Conservation (phyloP, 345 rosid genomes). For the Brassica nigra region DNA sequence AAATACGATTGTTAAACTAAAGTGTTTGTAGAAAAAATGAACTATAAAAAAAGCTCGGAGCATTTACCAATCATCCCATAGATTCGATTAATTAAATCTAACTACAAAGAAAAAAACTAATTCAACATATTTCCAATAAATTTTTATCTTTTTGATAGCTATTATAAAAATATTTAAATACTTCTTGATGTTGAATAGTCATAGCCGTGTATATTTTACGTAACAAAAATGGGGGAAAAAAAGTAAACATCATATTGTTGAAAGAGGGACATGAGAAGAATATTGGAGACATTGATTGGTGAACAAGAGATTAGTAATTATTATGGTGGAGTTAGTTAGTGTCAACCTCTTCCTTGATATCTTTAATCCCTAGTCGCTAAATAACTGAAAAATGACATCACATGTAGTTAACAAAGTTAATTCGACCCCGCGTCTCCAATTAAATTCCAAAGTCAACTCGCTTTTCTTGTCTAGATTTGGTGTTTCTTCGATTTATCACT, state of each 20-base stretch:
- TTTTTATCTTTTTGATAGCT: too few species aligned
- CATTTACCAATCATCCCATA: too few species aligned
- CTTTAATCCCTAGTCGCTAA: conserved; percentile 19
- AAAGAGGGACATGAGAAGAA: conserved; percentile 22
- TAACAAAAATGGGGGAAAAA: neutral
- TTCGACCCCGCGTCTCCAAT: conserved; percentile 3
- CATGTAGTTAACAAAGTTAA: neutral
- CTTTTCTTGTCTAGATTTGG: conserved; percentile 16
- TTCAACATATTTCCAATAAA: neutral
- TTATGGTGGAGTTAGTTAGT: conserved; percentile 39
- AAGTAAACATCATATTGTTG: conserved; percentile 29
- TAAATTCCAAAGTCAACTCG: conserved; percentile 9
- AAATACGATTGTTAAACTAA: too few species aligned
- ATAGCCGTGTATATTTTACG: neutral
- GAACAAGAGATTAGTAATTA: conserved; percentile 30
- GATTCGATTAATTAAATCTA: neutral
- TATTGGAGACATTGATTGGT: conserved; percentile 34
- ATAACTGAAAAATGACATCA: conserved; percentile 30
- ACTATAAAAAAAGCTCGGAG: too few species aligned
- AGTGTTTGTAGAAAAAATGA: too few species aligned
- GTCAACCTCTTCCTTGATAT: conserved; percentile 5
- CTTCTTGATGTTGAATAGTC: neutral
- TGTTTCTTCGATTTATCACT: conserved; percentile 4
- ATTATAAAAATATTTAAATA: too few species aligned
- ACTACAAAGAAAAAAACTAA: too few species aligned